A percentile compares a stretch with the other conserved stretches of the same genome.
Evolutionary conservation across 208 protist genomes (phyloP).

Genomic region (Trypanosoma melophagium): DNA sequence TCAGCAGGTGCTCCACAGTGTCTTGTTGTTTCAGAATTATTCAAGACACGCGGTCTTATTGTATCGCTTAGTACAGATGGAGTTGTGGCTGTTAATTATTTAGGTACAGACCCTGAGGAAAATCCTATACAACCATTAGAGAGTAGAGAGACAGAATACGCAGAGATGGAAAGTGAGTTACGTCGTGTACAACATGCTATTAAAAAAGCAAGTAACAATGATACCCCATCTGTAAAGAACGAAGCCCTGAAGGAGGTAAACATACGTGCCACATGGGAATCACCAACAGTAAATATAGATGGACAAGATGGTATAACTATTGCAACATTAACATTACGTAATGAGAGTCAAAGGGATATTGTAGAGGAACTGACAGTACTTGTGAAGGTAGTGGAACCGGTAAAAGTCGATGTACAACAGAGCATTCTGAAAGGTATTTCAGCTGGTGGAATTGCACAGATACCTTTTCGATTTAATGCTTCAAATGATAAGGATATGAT

Average conservation of each 20-base stretch:
- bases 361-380: conserved; percentile 37
- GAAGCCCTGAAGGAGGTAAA: conserved; percentile 14
- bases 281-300: not conserved
- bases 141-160: conserved; percentile 76
- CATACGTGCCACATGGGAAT: conserved; percentile 19
- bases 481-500: conserved; percentile 48
- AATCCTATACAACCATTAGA: conserved; percentile 70
- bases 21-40: conserved; percentile 62
- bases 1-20: conserved; percentile 42
- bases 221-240: conserved; percentile 23
- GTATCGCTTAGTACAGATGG: conserved; percentile 66
- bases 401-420: conserved; percentile 36
- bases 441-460: conserved; percentile 24
- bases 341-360: not conserved
- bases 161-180: conserved; percentile 83
- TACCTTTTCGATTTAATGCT: conserved; percentile 45
- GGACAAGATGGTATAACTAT: not conserved
- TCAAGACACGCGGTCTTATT: conserved; percentile 77
- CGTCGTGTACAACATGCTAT: conserved; percentile 72
- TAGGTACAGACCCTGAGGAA: conserved; percentile 91
- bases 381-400: conserved; percentile 45
- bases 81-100: conserved; percentile 79
- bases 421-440: conserved; percentile 32
- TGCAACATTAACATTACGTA: conserved; percentile 14
- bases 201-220: conserved; percentile 23